Conservation (phyloP, 176 grass and related monocot species). For the Alopecurus myosuroides region DNA sequence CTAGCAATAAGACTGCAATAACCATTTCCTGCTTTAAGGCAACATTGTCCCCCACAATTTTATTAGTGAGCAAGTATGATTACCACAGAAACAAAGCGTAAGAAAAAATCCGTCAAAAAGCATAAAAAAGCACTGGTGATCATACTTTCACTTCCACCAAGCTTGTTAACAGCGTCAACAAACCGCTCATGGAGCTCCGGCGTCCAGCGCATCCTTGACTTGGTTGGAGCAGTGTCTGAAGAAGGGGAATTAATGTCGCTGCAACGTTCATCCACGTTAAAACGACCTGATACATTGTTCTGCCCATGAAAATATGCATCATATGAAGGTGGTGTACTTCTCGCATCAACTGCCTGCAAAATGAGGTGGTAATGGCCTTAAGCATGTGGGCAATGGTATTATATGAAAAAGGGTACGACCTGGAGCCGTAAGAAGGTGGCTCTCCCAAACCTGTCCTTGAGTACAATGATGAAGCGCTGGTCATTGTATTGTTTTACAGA, state of each 20-base stretch:
- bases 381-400: neutral
- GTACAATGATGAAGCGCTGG: no score
- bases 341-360: constrained; percentile 41
- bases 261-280: constrained; percentile 32
- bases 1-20: neutral
- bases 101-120: neutral
- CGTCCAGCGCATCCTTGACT: constrained; percentile 73
- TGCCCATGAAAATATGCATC: constrained; percentile 17
- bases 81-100: neutral
- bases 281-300: constrained; percentile 21
- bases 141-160: constrained; percentile 83
- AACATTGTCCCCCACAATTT: neutral
- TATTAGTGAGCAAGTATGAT: neutral
- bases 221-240: constrained; percentile 34
- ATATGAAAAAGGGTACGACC: neutral
- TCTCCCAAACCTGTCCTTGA: neutral
- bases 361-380: neutral
- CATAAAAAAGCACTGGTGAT: constrained; percentile 9
- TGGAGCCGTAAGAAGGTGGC: neutral
- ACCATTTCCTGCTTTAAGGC: neutral
- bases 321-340: constrained; percentile 5
- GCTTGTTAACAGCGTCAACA: constrained; percentile 66
- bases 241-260: constrained; percentile 24
- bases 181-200: constrained; percentile 79
- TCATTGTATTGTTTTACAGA: no score